Evolutionary conservation across 106 monocot species (phyloP).

Genomic region (Allium cepa): DNA sequence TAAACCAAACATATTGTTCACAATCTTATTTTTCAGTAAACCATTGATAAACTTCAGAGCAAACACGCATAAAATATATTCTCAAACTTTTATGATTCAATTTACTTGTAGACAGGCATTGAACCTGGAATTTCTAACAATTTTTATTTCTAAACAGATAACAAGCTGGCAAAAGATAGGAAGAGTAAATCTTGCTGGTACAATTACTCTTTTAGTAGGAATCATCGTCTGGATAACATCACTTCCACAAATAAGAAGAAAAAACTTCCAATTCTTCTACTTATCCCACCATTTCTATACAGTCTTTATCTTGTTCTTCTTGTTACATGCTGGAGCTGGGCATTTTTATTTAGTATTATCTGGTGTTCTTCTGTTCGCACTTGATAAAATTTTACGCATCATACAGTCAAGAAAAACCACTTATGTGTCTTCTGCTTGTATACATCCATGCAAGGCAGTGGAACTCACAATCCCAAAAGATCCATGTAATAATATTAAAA

Average conservation of each 20-base stretch:
- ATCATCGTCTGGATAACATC: constrained; percentile 72
- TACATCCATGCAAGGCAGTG: constrained; percentile 69
- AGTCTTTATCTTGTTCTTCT: constrained; percentile 59
- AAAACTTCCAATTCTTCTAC: constrained; percentile 62
- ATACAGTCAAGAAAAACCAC: constrained; percentile 40
- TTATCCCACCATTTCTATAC: constrained; percentile 56
- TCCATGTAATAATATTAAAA: constrained; percentile 23
- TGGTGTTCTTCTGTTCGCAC: constrained; percentile 61
- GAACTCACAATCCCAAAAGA: constrained; percentile 64
- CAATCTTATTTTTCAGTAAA: no score
- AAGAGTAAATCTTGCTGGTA: constrained; percentile 63
- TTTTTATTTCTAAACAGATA: constrained; percentile 41
- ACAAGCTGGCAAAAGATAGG: constrained; percentile 64
- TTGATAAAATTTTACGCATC: constrained; percentile 57
- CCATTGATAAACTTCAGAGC: no score
- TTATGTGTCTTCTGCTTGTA: constrained; percentile 32
- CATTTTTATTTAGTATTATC: constrained; percentile 67
- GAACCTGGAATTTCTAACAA: no score
- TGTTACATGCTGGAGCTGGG: constrained; percentile 67
- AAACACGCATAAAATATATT: no score
- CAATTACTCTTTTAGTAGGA: constrained; percentile 25
- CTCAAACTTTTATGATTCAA: no score
- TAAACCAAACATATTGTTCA: no score
- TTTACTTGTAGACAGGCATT: no score
- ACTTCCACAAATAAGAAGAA: constrained; percentile 61